phyloP scores from a whole-genome alignment of 192 early-diverging fungal species.

The Oehlia diaphana region DNA sequence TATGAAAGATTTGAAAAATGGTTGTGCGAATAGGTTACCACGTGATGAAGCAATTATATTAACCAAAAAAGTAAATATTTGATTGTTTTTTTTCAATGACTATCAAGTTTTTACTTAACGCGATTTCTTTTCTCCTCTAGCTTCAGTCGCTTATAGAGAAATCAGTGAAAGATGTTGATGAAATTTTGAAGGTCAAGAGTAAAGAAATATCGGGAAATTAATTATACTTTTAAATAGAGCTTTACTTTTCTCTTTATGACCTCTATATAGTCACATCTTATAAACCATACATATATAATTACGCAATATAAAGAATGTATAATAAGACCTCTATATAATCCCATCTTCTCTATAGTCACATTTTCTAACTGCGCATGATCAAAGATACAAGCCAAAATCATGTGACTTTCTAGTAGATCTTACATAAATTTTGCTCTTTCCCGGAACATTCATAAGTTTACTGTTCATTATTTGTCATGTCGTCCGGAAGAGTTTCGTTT shows the following conservation, averaged over 20 bases:
- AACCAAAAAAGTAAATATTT: constrained; percentile 55
- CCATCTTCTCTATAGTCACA: too few relatives aligned
- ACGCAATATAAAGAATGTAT: too few relatives aligned
- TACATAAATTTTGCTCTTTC: too few relatives aligned
- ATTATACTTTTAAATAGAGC: not conserved
- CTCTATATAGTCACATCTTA: too few relatives aligned
- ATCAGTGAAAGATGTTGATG: constrained; percentile 61
- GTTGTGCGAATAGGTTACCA: constrained; percentile 52
- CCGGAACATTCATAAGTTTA: too few relatives aligned
- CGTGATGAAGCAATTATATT: constrained; percentile 54
- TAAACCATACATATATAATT: too few relatives aligned
- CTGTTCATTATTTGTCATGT: not conserved
- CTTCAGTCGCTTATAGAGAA: constrained; percentile 67
- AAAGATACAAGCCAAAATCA: too few relatives aligned
- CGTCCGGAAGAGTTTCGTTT: constrained; percentile 1
- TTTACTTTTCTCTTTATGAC: too few relatives aligned
- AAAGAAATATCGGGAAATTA: constrained; percentile 62
- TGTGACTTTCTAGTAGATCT: too few relatives aligned
- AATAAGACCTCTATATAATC: too few relatives aligned
- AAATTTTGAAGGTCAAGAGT: constrained; percentile 62
- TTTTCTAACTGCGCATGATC: too few relatives aligned
- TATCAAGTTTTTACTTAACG: not conserved
- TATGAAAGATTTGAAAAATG: constrained; percentile 72
- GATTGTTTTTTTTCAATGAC: not conserved
- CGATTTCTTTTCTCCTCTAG: constrained; percentile 27